These are phyloP conservation scores for Lecanicillium sp. DNA, from an alignment of 2,329 filamentous ascomycete genomes.

Conservation along the genomic window DNA sequence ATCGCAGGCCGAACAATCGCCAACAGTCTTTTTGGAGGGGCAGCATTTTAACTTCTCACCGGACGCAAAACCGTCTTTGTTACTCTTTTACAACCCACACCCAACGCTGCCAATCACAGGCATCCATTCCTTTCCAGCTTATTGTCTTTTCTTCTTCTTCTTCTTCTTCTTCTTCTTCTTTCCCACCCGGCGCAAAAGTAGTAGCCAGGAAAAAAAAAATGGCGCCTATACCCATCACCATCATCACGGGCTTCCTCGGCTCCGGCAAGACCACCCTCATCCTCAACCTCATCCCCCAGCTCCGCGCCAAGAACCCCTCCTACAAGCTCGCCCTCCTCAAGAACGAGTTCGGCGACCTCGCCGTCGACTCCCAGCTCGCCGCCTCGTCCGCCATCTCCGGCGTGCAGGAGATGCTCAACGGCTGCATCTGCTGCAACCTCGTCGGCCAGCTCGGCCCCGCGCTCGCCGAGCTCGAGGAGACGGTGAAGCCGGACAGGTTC, in stretches of 20 bases:
- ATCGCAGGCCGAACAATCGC: constrained; percentile 3
- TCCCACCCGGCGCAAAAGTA: constrained; percentile 2
- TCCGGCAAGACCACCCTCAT: constrained; percentile 96
- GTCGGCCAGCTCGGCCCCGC: constrained; percentile 84
- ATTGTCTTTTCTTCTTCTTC: background rate
- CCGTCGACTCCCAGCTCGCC: constrained; percentile 88
- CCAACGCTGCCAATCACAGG: background rate
- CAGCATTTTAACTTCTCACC: background rate
- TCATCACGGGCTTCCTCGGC: constrained; percentile 92
- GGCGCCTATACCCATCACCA: constrained; percentile 80
- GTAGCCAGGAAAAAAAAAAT: constrained; percentile 31
- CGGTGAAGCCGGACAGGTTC: constrained; percentile 67
- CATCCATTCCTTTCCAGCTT: background rate
- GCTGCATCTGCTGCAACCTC: constrained; percentile 98
- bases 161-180: background rate
- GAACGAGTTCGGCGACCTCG: constrained; percentile 95
- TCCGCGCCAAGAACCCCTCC: constrained; percentile 59
- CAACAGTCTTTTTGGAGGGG: constrained; percentile 10
- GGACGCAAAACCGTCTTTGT: background rate
- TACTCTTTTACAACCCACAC: background rate
- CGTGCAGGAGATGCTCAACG: constrained; percentile 88
- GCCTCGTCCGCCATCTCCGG: constrained; percentile 76
- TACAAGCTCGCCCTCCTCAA: constrained; percentile 94
- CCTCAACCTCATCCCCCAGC: constrained; percentile 86
- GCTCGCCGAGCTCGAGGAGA: constrained; percentile 62